Percentiles rank a stretch among this genome's conserved stretches.
Conservation (phyloP, 2,329 filamentous ascomycete species). For the Cladosporium sp. region DNA sequence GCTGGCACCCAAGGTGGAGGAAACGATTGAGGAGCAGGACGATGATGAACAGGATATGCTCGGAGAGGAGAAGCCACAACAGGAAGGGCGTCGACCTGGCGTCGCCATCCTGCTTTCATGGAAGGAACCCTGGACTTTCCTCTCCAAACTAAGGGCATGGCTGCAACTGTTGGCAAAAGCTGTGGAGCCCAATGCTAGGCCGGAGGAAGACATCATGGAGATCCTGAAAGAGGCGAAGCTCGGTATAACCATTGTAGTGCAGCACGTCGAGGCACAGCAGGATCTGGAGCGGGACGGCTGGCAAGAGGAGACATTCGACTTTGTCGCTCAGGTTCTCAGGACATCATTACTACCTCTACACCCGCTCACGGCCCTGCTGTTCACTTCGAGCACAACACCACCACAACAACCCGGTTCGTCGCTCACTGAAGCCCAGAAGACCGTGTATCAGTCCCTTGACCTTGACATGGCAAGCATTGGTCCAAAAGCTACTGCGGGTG, state of each 20-base stretch:
- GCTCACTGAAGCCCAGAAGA: conserved; percentile 54
- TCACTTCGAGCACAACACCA: conserved; percentile 35
- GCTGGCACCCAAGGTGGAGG: conserved; percentile 18
- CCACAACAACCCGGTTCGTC: conserved; percentile 28
- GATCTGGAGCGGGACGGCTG: conserved; percentile 83
- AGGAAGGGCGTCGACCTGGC: conserved; percentile 18
- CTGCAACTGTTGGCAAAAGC: conserved; percentile 72
- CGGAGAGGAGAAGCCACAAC: conserved; percentile 11
- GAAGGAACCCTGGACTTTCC: conserved; percentile 89
- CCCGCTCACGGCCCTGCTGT: conserved; percentile 54
- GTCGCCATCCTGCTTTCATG: conserved; percentile 91
- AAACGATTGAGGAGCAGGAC: conserved; percentile 12
- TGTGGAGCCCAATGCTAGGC: conserved; percentile 65
- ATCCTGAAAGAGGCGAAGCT: conserved; percentile 87
- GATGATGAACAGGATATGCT: conserved; percentile 13
- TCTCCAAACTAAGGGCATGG: conserved; percentile 85
- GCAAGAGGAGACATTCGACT: conserved; percentile 96
- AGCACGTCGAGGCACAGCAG: conserved; percentile 92
- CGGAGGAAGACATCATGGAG: conserved; percentile 64
- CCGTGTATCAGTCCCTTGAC: conserved; percentile 79
- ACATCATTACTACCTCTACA: conserved; percentile 73
- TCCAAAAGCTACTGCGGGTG: conserved; percentile 14
- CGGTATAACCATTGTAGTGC: conserved; percentile 89
- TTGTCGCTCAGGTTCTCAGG: conserved; percentile 86
- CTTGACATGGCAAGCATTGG: conserved; percentile 27